Evolutionary conservation across 805 yeast genomes (phyloP).

Genomic region (Nakazawaea populi): DNA sequence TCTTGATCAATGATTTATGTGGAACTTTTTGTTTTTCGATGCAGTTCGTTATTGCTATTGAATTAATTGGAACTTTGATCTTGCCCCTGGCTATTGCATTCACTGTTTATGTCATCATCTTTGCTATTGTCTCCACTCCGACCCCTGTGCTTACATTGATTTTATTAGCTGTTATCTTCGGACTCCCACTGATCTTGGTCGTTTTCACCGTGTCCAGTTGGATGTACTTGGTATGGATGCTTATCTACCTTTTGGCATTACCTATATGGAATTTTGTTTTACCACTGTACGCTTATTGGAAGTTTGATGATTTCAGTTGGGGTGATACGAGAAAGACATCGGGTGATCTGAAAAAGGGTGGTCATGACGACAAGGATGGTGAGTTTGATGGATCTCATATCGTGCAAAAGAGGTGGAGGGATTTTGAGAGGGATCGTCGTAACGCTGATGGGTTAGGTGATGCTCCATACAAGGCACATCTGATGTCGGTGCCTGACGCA

Average conservation of each 20-base stretch:
- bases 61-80: conserved; percentile 80
- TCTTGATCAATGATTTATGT: conserved; percentile 78
- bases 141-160: conserved; percentile 75
- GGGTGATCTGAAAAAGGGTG: conserved; percentile 61
- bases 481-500: background rate
- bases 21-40: conserved; percentile 93
- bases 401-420: conserved; percentile 91
- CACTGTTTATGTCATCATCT: conserved; percentile 71
- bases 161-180: conserved; percentile 72
- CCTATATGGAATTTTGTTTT: conserved; percentile 93
- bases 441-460: background rate
- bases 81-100: conserved; percentile 84
- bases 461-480: too few species aligned
- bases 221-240: conserved; percentile 73
- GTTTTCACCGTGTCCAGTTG: conserved; percentile 73
- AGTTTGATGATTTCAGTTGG: conserved; percentile 95
- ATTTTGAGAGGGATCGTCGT: conserved; percentile 68
- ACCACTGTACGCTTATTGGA: conserved; percentile 88
- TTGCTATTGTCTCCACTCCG: conserved; percentile 65
- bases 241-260: conserved; percentile 68
- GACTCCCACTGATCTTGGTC: conserved; percentile 78
- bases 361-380: conserved; percentile 68
- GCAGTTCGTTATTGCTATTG: conserved; percentile 86
- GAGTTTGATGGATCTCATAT: conserved; percentile 89
- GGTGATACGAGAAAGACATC: conserved; percentile 86